Evolutionary conservation across 495 filamentous ascomycete genomes (phyloP), one percentile per base, ranked within the genome.

Genomic region (Penicillium bovifimosum): DNA sequence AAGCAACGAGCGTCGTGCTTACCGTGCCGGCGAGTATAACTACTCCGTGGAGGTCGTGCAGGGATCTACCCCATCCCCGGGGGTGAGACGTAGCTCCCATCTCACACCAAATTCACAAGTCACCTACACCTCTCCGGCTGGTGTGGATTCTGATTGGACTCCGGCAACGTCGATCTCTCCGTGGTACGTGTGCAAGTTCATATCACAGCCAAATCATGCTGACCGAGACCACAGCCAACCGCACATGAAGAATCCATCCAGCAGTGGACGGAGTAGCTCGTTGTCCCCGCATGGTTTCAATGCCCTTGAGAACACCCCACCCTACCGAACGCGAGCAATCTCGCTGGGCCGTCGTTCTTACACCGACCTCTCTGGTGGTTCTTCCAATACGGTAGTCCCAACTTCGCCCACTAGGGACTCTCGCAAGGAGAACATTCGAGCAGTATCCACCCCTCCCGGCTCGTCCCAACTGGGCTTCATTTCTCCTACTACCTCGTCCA

Each of bases 1-100:
- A 62, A 96, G 91, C 17, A 90, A 91, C 24, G 87, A 92, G 68
- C 88, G 89, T 55, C 88, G 93, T 49, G 86, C 92, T 59, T 96
- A 91, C 72, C 88, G 93, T 50, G 87, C 91, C 29, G 90, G 92
- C 38, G 95, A 98, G 72, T 97, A 96, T 66, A 96, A 96, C 58
- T 80, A 76, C 57, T 72, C 76, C 33, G 71, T 78, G 39, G 68
- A 76, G 50, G 70, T 74, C 14, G 68, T 76, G 35, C 68, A 77
- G 41, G 71, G 65, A 26, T 73, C 66, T 17, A 71, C 68, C 45
- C 71, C 72, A 2, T 75, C 74, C 16, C 69, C 72, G 39, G 63
- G 63, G 6, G 20, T 68, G 38, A 60, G 62, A 32, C 72, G 69
- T 45, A 47, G 50, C 24, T 63, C 64, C 24, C 68, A 73, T 49